Evolutionary conservation across 495 filamentous ascomycete species (phyloP).

Genomic region (Lepraria neglecta): DNA sequence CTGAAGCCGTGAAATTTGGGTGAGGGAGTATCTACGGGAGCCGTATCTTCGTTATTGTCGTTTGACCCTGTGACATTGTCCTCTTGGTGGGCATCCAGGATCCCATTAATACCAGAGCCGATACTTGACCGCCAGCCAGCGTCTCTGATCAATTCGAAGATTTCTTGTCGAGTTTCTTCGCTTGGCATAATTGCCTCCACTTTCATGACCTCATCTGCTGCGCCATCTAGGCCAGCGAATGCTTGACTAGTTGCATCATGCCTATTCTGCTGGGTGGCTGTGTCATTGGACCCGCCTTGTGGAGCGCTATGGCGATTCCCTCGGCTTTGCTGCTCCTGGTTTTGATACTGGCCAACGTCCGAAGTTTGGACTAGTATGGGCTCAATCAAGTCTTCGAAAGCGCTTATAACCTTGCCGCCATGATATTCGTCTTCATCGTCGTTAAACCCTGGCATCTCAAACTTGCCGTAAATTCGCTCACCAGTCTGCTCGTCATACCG

Average conservation of each 20-base stretch:
- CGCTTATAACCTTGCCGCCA: slow-evolving; percentile 47
- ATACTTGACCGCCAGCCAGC: slow-evolving; percentile 39
- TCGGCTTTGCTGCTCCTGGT: slow-evolving; percentile 11
- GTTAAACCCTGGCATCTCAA: slow-evolving; percentile 58
- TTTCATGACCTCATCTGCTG: neutral
- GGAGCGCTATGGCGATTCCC: neutral
- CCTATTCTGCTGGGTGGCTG: neutral
- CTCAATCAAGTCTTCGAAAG: slow-evolving; percentile 53
- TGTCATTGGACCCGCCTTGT: neutral
- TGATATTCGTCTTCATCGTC: slow-evolving; percentile 47
- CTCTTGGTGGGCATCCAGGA: slow-evolving; percentile 18
- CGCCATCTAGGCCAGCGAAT: neutral
- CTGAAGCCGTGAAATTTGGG: slow-evolving; percentile 31
- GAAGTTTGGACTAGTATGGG: slow-evolving; percentile 52
- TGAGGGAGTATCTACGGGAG: slow-evolving; percentile 21
- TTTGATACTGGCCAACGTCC: slow-evolving; percentile 21
- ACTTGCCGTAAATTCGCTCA: slow-evolving; percentile 54
- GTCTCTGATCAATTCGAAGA: slow-evolving; percentile 36
- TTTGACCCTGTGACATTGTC: neutral
- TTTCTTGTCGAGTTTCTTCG: slow-evolving; percentile 31
- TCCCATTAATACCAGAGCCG: slow-evolving; percentile 29
- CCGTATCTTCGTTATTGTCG: slow-evolving; percentile 18
- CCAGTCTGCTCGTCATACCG: slow-evolving; percentile 49
- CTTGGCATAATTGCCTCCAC: slow-evolving; percentile 11
- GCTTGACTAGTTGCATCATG: neutral